These are phyloP conservation scores for Pythium apleroticum DNA, from an alignment of 352 stramenopile genomes.

Conservation along the genomic window DNA sequence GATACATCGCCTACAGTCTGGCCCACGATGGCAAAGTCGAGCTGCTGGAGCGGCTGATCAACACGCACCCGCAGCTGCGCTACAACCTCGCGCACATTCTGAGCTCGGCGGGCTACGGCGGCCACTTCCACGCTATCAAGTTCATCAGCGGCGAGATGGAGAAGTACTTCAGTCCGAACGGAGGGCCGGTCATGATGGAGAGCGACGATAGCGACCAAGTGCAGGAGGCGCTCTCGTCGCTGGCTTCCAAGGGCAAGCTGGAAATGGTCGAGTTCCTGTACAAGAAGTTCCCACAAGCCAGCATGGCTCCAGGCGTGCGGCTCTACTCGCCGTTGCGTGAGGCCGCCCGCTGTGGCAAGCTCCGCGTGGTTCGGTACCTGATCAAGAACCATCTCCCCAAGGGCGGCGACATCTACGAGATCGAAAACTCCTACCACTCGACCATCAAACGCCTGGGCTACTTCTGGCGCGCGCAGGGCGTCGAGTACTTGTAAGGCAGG, in stretches of 20 bases:
- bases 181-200: too few relatives aligned
- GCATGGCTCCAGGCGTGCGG: too few relatives aligned
- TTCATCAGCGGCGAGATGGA: not conserved
- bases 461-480: not conserved
- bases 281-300: not conserved
- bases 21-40: not conserved
- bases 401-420: not conserved
- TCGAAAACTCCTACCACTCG: not conserved
- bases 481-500: not conserved
- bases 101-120: not conserved
- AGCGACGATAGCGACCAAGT: not conserved
- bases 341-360: not conserved
- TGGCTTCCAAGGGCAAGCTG: not conserved
- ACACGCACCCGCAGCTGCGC: not conserved
- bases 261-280: not conserved
- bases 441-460: not conserved
- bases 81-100: not conserved
- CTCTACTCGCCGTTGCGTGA: not conserved
- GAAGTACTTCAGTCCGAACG: not conserved
- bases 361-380: not conserved
- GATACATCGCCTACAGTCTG: constrained; percentile 1
- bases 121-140: not conserved
- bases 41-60: not conserved
- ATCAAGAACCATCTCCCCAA: not conserved
- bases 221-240: not conserved